These are phyloP conservation scores for Trichoderma pleuroti DNA, from an alignment of 2,329 filamentous ascomycete genomes.

Conservation along the genomic window DNA sequence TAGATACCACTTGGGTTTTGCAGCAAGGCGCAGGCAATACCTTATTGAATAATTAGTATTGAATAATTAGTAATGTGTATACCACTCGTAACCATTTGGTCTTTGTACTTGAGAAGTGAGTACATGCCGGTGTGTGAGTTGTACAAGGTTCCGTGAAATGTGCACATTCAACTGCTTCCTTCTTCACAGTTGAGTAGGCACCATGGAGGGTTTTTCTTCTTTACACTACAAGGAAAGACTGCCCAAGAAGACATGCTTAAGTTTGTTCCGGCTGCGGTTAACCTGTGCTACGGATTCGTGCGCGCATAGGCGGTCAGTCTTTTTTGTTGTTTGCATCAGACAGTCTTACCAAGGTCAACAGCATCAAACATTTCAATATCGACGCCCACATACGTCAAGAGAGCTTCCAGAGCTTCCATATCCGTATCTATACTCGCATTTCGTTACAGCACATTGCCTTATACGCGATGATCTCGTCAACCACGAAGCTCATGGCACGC, in stretches of 20 bases:
- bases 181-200: neutral
- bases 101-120: neutral
- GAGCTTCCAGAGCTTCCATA: neutral
- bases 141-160: neutral
- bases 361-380: neutral
- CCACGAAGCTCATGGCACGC: neutral
- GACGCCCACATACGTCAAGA: neutral
- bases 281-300: neutral
- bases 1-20: neutral
- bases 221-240: neutral
- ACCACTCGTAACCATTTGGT: neutral
- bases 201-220: neutral
- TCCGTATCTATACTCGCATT: neutral
- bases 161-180: neutral
- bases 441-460: neutral
- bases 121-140: neutral
- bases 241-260: neutral
- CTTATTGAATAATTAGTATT: neutral
- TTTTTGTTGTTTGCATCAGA: neutral
- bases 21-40: neutral
- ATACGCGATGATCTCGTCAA: neutral
- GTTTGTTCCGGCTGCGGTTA: neutral
- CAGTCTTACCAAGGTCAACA: neutral
- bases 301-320: neutral
- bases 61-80: conserved; percentile 5